A percentile compares a stretch with the other conserved stretches of the same genome.
These are phyloP conservation scores for Bipolaris bicolor DNA, from an alignment of 2,329 filamentous ascomycete genomes.

Conservation along the genomic window DNA sequence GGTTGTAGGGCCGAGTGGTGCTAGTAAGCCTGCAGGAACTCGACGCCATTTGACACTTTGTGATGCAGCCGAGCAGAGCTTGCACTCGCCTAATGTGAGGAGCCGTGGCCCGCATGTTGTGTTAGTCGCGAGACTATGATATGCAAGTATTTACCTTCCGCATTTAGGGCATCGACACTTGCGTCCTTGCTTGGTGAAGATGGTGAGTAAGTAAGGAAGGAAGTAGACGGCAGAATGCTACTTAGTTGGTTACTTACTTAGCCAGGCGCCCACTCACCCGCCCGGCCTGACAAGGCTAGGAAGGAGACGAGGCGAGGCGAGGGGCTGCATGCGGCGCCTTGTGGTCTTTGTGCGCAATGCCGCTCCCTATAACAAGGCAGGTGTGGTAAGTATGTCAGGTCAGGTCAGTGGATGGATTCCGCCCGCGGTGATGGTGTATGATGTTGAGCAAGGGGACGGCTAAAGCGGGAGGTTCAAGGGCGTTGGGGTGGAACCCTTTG, in stretches of 20 bases:
- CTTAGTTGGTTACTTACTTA: no score
- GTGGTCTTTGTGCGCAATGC: no score
- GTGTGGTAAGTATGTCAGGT: no score
- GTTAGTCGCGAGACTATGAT: conserved; percentile 29
- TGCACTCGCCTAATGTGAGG: conserved; percentile 16
- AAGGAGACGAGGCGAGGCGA: no score
- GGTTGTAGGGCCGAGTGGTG: conserved; percentile 4
- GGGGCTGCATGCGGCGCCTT: no score
- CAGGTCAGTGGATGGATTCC: no score
- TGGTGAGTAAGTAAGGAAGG: no score
- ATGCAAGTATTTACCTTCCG: conserved; percentile 20
- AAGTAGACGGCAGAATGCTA: no score
- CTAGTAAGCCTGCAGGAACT: conserved; percentile 11
- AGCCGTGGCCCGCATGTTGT: conserved; percentile 19
- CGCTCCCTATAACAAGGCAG: no score
- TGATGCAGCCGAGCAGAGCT: conserved; percentile 24
- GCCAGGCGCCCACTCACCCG: no score
- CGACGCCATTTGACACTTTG: conserved; percentile 11
- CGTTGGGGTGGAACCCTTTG: conserved; percentile 20
- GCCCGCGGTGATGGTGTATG: no score
- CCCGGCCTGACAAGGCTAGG: no score
- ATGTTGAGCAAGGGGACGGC: conserved; percentile 37
- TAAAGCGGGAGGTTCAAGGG: conserved; percentile 33
- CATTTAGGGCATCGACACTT: conserved; percentile 29
- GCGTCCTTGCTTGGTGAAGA: conserved; percentile 22